Conservation (phyloP, 1,284 basidiomycete species). For the Boletus subluridellus region DNA sequence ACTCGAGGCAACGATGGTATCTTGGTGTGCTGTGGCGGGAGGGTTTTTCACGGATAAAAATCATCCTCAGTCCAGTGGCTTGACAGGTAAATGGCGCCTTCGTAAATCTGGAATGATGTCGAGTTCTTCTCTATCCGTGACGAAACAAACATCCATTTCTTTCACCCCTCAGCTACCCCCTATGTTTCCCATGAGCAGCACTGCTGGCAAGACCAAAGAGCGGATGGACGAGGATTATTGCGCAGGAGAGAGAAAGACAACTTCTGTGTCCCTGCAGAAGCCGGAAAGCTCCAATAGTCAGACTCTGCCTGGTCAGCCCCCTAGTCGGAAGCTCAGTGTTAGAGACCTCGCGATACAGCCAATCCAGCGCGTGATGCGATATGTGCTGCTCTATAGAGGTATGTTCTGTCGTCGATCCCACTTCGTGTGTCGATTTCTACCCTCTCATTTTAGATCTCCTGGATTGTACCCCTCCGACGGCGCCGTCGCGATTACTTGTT, state of each 20-base stretch:
- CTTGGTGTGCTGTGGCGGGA: conserved; percentile 62
- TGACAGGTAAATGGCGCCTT: conserved; percentile 23
- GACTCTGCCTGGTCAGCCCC: conserved; percentile 29
- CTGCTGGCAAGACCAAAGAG: conserved; percentile 4
- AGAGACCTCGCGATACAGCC: conserved; percentile 67
- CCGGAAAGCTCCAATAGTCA: conserved; percentile 4
- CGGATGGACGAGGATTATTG: conserved; percentile 1
- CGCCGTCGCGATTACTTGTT: conserved; percentile 47
- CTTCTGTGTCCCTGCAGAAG: background rate
- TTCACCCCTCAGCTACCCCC: conserved; percentile 14
- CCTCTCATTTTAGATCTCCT: conserved; percentile 38
- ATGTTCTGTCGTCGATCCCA: conserved; percentile 16
- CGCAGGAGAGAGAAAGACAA: background rate
- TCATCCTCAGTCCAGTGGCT: conserved; percentile 6
- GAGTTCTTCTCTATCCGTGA: background rate
- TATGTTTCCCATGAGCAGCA: conserved; percentile 9
- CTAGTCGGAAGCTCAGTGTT: conserved; percentile 25
- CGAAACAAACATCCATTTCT: conserved; percentile 5
- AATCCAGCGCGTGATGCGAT: conserved; percentile 65
- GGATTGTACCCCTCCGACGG: conserved; percentile 41
- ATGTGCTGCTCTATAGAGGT: conserved; percentile 67
- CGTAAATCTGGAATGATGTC: conserved; percentile 20
- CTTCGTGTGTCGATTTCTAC: background rate
- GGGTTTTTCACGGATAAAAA: conserved; percentile 46
- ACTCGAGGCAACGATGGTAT: conserved; percentile 54